Base-by-base conservation (phyloP, 2,329 filamentous ascomycete species). In the Amauroascus verrucosus region DNA sequence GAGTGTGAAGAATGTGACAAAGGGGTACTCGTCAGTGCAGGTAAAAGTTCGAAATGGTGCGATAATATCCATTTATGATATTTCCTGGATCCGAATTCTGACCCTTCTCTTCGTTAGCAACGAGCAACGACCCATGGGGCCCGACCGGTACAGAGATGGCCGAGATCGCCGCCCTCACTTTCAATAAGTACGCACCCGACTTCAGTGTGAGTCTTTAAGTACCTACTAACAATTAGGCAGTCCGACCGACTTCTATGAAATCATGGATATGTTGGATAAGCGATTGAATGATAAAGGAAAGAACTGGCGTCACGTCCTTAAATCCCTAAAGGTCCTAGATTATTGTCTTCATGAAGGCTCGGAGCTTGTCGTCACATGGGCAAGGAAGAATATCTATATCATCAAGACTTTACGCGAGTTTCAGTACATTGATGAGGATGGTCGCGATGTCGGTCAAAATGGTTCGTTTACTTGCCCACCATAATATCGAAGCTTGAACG, bases 261-360 rank as follows among this genome's bases (percentile, higher is more conserved):
- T 98, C 64, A 95, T 98, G 85, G 93, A 98, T 70, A 98, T 98
- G 88, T 78, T 98, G 61, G 93, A 98, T 73, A 97, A 97, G 77
- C 85, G 93, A 61, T 76, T 98, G 65, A 98, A 98, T 65, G 93
- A 98, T 72, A 97, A 98, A 72, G 93, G 93, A 66, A 98, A 97
- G 78, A 98, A 98, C 70, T 98, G 93, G 93, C 84, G 93, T 63
- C 93, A 98, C 69, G 93, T 98, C 11, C 76, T 98, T 56, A 98
- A 98, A 73, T 94, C 93, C 40, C 77, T 98, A 61, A 98, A 98
- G 70, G 93, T 98, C 51, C 79, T 97, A 54, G 93, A 98, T 71
- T 98, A 98, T 72, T 96, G 90, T 72, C 77, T 98, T 54, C 93
- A 98, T 68, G 93, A 98, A 70, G 93, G 93, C 46, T 96, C 90